Percentiles rank a stretch among this genome's conserved stretches.
phyloP scores from a whole-genome alignment of 495 filamentous ascomycete species.

The Polyplosphaeria fusca region DNA sequence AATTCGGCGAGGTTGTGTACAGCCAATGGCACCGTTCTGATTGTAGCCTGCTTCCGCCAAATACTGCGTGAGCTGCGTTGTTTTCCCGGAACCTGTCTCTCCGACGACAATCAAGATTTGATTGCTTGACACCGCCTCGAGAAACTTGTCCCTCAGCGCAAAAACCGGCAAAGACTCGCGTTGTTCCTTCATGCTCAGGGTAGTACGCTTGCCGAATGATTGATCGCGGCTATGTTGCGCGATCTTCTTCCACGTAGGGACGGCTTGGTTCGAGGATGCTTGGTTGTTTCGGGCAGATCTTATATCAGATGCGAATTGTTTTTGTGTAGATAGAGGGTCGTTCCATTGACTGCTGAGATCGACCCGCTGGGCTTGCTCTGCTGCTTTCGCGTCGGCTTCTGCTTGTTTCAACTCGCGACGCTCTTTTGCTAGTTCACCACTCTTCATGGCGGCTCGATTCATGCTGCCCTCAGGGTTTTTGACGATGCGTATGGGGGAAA shows the following conservation, averaged over 20 bases:
- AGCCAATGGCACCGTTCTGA: conserved; percentile 90
- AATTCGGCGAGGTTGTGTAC: conserved; percentile 93
- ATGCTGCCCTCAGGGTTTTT: conserved; percentile 96
- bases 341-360: conserved; percentile 93
- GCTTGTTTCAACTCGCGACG: conserved; percentile 83
- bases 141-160: conserved; percentile 81
- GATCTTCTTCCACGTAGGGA: conserved; percentile 92
- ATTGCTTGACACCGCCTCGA: conserved; percentile 83
- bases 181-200: conserved; percentile 93
- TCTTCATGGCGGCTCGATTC: conserved; percentile 92
- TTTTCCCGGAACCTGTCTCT: conserved; percentile 96
- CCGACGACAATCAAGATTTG: conserved; percentile 95
- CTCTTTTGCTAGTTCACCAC: conserved; percentile 85
- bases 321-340: conserved; percentile 88
- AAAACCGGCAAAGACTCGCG: conserved; percentile 86
- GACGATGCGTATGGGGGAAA: conserved; percentile 92
- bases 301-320: conserved; percentile 84
- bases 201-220: conserved; percentile 80
- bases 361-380: conserved; percentile 71
- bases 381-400: conserved; percentile 79
- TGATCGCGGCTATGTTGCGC: conserved; percentile 79
- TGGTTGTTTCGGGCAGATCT: conserved; percentile 56
- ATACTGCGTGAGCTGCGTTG: conserved; percentile 92
- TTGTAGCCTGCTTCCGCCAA: conserved; percentile 88
- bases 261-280: conserved; percentile 50